phyloP scores from a whole-genome alignment of 2,329 filamentous ascomycete species.

The Chaetomium sp. region DNA sequence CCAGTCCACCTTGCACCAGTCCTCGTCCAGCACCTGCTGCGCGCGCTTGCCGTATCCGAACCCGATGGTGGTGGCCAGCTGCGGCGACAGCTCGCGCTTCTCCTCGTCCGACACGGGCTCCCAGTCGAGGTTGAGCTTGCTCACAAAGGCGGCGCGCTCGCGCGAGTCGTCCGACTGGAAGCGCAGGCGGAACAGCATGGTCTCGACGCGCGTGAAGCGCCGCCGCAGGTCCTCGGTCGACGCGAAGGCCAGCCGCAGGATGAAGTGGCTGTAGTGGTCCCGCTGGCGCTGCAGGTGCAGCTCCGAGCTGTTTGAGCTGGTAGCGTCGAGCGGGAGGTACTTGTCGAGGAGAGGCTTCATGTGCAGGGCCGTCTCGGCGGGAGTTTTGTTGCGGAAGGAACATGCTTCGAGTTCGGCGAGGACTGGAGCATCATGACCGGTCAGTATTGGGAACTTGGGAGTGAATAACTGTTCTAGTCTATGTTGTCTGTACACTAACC shows the following conservation, averaged over 20 bases:
- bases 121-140: conserved; percentile 78
- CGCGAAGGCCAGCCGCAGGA: conserved; percentile 88
- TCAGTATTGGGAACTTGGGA: background rate
- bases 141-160: conserved; percentile 77
- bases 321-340: conserved; percentile 77
- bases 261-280: conserved; percentile 98
- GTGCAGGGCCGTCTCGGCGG: conserved; percentile 78
- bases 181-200: conserved; percentile 82
- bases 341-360: conserved; percentile 88
- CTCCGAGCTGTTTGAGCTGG: conserved; percentile 62
- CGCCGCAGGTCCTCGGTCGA: conserved; percentile 86
- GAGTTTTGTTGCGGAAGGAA: conserved; percentile 86
- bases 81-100: conserved; percentile 62
- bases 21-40: conserved; percentile 63
- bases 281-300: conserved; percentile 79
- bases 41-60: conserved; percentile 45
- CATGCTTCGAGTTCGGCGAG: conserved; percentile 90
- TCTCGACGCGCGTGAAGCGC: conserved; percentile 84
- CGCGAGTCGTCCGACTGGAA: conserved; percentile 73
- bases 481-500: background rate
- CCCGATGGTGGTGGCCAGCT: conserved; percentile 57
- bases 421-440: conserved; percentile 51
- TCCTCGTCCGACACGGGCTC: conserved; percentile 80
- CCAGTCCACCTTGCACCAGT: conserved; percentile 98
- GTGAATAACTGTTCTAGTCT: background rate